A percentile compares a stretch with the other conserved stretches of the same genome.
These are phyloP conservation scores for Calonectria pauciramosa DNA, from an alignment of 2,329 filamentous ascomycete genomes.

Conservation along the genomic window DNA sequence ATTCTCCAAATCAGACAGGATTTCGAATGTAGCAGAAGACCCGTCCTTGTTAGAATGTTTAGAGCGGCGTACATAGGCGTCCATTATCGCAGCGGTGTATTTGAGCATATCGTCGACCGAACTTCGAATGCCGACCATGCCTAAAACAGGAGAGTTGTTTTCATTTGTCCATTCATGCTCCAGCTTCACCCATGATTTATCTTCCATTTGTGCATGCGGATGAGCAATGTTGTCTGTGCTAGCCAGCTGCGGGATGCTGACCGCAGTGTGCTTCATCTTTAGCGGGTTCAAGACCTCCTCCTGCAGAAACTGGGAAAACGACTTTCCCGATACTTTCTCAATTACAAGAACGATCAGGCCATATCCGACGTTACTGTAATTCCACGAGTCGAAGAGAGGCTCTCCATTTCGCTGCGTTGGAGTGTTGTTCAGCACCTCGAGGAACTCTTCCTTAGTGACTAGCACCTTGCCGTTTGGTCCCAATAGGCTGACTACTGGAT, in stretches of 20 bases:
- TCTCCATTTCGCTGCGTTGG: neutral
- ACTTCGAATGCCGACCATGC: neutral
- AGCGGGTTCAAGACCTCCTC: neutral
- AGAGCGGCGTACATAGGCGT: neutral
- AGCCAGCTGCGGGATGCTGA: neutral
- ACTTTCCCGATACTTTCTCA: neutral
- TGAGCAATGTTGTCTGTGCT: neutral
- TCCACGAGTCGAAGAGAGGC: neutral
- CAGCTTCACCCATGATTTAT: neutral
- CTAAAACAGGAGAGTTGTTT: neutral
- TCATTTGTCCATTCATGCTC: neutral
- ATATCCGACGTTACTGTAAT: neutral
- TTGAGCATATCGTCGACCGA: neutral
- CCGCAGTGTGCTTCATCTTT: neutral
- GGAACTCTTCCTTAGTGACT: neutral
- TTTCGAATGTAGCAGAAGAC: neutral
- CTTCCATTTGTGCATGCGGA: neutral
- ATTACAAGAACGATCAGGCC: neutral
- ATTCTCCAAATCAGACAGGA: neutral
- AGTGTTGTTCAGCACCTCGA: neutral
- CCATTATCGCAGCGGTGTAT: conserved; percentile 1
- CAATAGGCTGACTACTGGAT: neutral
- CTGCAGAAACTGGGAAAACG: neutral
- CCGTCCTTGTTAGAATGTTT: neutral
- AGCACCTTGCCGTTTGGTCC: neutral